Base-by-base conservation (phyloP, 2,329 filamentous ascomycete species). In the Gremmenia infestans region DNA sequence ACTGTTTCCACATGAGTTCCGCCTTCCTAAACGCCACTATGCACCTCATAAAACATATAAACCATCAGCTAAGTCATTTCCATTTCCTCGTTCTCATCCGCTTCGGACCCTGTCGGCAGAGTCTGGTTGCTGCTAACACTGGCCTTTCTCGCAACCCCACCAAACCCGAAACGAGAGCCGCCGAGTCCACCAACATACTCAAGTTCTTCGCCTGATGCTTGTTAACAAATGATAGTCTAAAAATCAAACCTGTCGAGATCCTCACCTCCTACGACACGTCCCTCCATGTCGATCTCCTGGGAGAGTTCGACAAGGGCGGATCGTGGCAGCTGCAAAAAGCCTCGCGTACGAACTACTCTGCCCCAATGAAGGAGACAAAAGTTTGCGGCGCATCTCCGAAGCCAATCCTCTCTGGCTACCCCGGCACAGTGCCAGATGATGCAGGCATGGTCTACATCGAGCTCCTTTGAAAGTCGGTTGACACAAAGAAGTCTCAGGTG, bases 351-450 rank as follows among this genome's bases (percentile, higher is more conserved):
- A 22, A 97, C 94, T 28, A 99, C 84, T 48, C 94, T 86, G 52
- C 94, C 94, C 91, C 94, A 99, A 71, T 97, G 90, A 40, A 87
- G 88, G 72, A 99, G 83, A 69, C 91, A 97, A 72, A 95, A 97
- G 48, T 79, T 80, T 0, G 92, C 92, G 0, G 94, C 91, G 52
- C 93, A 86, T 65, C 89, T 89, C 70, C 91, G 89, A 40, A 99
- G 80, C 91, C 92, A 97, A 52, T 96, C 90, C 72, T 99, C 94
- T 64, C 87, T 89, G 15, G 94, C 93, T 14, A 93, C 84, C 7
- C 87, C 88, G 2, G 94, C 91, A 62, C 91, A 91, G 72, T 97
- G 92, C 91, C 95, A 99, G 55, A 96, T 92, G 64, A 95, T 87
- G 61, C 94, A 96, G 2, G 93, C 93, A 68, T 97, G 91, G 58